A percentile compares a stretch with the other conserved stretches of the same genome.
Conservation (phyloP, 1,284 basidiomycete genomes). For the Polyporus tsugae region DNA sequence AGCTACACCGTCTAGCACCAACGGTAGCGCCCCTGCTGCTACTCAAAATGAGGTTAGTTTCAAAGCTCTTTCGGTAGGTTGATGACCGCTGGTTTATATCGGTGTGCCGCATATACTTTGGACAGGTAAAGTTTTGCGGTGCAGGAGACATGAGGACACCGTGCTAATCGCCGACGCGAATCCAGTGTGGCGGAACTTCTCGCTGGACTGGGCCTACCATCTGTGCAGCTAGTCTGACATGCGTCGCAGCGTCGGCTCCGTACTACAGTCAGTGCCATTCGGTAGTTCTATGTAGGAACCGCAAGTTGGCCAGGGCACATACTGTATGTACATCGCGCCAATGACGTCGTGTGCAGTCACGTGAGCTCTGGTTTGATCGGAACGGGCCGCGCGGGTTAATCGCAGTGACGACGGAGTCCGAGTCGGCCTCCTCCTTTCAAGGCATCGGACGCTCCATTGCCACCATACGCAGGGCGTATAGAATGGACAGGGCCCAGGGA, state of each 20-base stretch:
- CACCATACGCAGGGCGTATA: constrained; percentile 1
- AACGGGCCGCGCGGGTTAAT: constrained; percentile 7
- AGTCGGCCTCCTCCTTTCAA: background rate
- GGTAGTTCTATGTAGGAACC: too few species aligned
- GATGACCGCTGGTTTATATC: background rate
- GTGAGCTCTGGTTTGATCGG: constrained; percentile 21
- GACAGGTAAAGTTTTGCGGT: constrained; percentile 31
- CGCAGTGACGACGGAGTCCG: too few species aligned
- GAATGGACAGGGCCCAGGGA: background rate
- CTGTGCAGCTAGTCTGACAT: constrained; percentile 27
- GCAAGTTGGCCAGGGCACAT: too few species aligned
- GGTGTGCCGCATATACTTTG: constrained; percentile 25
- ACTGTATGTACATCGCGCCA: background rate
- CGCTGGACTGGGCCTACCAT: constrained; percentile 39
- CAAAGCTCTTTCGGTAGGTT: background rate
- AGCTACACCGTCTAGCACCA: constrained; percentile 27
- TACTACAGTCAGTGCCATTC: constrained; percentile 33
- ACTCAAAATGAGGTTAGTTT: constrained; percentile 37
- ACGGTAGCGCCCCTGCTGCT: constrained; percentile 29
- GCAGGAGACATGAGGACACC: background rate
- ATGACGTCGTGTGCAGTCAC: constrained; percentile 4
- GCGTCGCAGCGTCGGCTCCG: constrained; percentile 31
- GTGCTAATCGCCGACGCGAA: constrained; percentile 1
- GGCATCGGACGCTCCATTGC: background rate
- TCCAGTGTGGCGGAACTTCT: constrained; percentile 37